Evolutionary conservation across 352 stramenopile genomes (phyloP), one percentile per base, ranked within the genome.

Genomic region (Globisporangium lucens): DNA sequence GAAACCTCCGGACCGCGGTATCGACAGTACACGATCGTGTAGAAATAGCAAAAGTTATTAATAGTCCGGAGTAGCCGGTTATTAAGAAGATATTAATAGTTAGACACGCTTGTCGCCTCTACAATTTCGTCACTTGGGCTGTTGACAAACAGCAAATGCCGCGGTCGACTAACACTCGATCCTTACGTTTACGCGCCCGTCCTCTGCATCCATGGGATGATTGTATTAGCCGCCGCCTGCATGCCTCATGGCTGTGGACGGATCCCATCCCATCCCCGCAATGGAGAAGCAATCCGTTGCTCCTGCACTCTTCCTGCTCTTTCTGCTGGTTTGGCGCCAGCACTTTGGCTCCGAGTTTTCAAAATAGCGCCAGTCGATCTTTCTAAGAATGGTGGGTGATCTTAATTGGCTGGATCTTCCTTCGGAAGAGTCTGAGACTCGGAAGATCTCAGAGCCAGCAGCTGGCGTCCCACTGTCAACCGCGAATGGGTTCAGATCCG

Each of bases 11-110:
- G 29, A 0, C 20, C 53, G 0, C 27, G 27, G 4, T 53, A 43
- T 15, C 52, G 53, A 2, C 52, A 52, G 38, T 62, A 68, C 63
- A 56, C 51, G 53, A 68, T 68, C 27, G 53, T 68, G 24, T 67
- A 61, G 41, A 43, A 1, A 27, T 38, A 15, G 20, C 6, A 13
- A 6, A 41, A 27, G 51, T 57, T 57, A 35, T 57, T 57, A 22
- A 57, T 36, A 57, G 51, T 36, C 24, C 38, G 3, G 12, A 12
- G 15, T 20, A 20, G 38, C 12, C 38, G 10, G 38, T 46, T 46
- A 46, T 12, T 17, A 36, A 36, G 30, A 35, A 35, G 38, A 46
- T 46, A 46, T 46, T 46, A 20, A 46, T 46, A 46, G 38, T 3
- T 12, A 20, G 12, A 20, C 4, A n/a, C 15, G 3, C 41, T n/a